Evolutionary conservation across 2,329 filamentous ascomycete species (phyloP), one percentile per base, ranked within the genome.

Genomic region (Sporothrix pseudoabietina): DNA sequence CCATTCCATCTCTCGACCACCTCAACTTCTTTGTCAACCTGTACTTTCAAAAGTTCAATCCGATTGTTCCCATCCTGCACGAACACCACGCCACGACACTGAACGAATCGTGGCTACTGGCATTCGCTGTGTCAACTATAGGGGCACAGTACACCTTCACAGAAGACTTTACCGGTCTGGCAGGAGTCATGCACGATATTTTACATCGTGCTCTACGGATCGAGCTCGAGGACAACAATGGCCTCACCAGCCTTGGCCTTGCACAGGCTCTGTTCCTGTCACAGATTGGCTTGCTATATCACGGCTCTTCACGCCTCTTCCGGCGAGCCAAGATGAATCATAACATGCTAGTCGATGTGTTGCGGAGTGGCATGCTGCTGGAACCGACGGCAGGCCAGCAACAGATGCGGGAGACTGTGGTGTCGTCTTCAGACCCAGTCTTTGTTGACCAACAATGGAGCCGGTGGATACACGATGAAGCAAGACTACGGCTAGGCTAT

Each of bases 11-110:
- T 1, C 41, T 49, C 14, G 63, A 49, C 41, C 63, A 68, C 3
- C 16, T 52, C 41, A 68, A 68, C 41, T 49, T 32, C 22, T 68
- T 68, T n/a, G 41, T n/a, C 41, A 44, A 68, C 22, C 8, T 68
- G 10, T 68, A 68, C 63, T 68, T 68, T 68, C 12, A 32, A 32
- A 49, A 68, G 63, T 68, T 44, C 41, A 32, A 52, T 14, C 63
- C 63, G 4, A 16, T 68, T 1, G n/a, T 68, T 2, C 63, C 63
- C 22, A 49, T 68, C 2, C 63, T 68, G 41, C 63, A 68, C 22
- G 63, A 32, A 14, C 22, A 32, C 16, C 6, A 30, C 26, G 44
- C 10, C 5, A 10, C 63, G 14, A 10, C 63, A 5, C 16, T 49
- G 3, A 68, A 68, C 26, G 63, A 49, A 2, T 68, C 63, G 0